Base-by-base conservation (phyloP, 306 rosid genomes). In the Medicago ruthenica region DNA sequence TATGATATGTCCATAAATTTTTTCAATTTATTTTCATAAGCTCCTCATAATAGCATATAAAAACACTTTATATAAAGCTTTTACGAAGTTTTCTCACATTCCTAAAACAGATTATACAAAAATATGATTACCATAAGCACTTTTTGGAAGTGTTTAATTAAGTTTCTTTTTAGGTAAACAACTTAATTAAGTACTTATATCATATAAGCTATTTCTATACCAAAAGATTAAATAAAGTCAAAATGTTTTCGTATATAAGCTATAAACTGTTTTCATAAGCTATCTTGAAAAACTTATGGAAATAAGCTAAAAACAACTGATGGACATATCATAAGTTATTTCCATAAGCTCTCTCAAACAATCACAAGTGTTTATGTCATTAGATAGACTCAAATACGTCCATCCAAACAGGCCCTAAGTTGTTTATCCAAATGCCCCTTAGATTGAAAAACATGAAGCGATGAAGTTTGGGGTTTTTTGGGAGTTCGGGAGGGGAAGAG, bases 61-160 rank as follows among this genome's bases (percentile, higher is more conserved):
- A 34, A 63, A 63, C 14, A n/a, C 21, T 63, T 63, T 4, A 36
- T 63, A 63, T n/a, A 63, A 63, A 63, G 47, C 68, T 36, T 15
- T 15, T 8, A 37, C 14, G 8, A 63, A 36, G 7, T 63, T 63
- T 62, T 4, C 48, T 63, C 15, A 60, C 10, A 9, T 8, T 16
- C 15, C 14, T 9, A 39, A 37, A 37, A 64, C 24, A 64, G 27
- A 48, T 15, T 39, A 8, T 9, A 40, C 51, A 65, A 18, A 65
- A 65, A 12, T 18, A 64, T 39, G 22, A 39, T 4, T 39, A 39
- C 24, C 50, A 65, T 39, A 40, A 39, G 4, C 48, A 31, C 44
- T 4, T n/a, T 14, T 16, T 64, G 14, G 4, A 64, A 66, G 5
- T 7, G 17, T 15, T 40, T 41, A 9, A 17, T 64, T 39, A 4